A percentile compares a stretch with the other conserved stretches of the same genome.
phyloP scores from a whole-genome alignment of 768 basidiomycete species.

The Leccinum rimulosum region DNA sequence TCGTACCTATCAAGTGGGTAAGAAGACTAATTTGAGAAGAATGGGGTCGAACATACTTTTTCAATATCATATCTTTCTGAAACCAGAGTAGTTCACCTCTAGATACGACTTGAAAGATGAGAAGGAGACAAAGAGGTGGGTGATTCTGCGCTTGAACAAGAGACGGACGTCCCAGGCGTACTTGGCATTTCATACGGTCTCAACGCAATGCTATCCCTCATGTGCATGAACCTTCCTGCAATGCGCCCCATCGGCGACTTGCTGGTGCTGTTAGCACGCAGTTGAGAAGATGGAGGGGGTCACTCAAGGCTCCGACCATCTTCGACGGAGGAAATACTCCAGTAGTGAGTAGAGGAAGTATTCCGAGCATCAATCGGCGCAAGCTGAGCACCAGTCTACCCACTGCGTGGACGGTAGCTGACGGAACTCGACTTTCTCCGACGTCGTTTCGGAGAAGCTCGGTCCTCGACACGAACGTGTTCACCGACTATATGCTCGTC shows the following conservation, averaged over 20 bases:
- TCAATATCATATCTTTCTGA: too few relatives aligned
- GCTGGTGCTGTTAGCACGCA: too few relatives aligned
- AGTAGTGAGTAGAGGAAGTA: neutral
- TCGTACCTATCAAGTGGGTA: too few relatives aligned
- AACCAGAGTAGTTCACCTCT: conserved; percentile 90
- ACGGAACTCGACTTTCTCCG: too few relatives aligned
- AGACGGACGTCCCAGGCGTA: conserved; percentile 42
- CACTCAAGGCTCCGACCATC: conserved; percentile 34
- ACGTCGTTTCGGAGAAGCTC: too few relatives aligned
- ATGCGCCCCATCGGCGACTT: too few relatives aligned
- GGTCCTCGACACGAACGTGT: conserved; percentile 26
- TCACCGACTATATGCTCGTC: conserved; percentile 34
- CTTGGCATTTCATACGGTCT: too few relatives aligned
- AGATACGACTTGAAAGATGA: conserved; percentile 85
- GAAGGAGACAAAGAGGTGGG: conserved; percentile 74
- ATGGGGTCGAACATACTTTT: too few relatives aligned
- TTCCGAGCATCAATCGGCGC: conserved; percentile 7
- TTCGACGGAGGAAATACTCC: conserved; percentile 15
- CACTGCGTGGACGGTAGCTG: conserved; percentile 27
- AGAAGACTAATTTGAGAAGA: too few relatives aligned
- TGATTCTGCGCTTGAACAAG: conserved; percentile 87
- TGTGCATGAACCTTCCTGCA: too few relatives aligned
- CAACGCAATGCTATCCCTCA: too few relatives aligned
- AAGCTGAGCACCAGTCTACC: conserved; percentile 10
- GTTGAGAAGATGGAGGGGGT: conserved; percentile 18